Percentiles rank a stretch among this genome's conserved stretches.
phyloP scores from a whole-genome alignment of 371 early-diverging fungal species.

The Mortierella sp. region DNA sequence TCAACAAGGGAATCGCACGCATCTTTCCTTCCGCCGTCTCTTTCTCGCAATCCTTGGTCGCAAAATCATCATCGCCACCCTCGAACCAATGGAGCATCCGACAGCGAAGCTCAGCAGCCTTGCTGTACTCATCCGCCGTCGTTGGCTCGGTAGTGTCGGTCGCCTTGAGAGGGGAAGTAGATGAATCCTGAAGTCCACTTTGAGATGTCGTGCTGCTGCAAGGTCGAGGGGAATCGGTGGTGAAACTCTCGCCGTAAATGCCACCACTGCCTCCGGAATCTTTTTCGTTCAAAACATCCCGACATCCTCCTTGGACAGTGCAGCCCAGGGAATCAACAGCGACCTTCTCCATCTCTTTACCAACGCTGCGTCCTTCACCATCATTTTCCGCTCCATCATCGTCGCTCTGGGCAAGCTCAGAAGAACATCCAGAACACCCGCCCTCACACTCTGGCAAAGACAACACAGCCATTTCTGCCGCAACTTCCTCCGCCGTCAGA shows the following conservation, averaged over 20 bases:
- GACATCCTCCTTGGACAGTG: neutral
- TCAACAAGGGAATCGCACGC: conserved; percentile 28
- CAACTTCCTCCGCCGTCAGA: neutral
- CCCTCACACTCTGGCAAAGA: neutral
- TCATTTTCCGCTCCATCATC: neutral
- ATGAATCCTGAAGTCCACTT: neutral
- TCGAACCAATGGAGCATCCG: neutral
- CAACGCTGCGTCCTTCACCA: neutral
- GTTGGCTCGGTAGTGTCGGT: neutral
- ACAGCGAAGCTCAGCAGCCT: neutral
- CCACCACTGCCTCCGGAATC: neutral
- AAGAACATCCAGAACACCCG: neutral
- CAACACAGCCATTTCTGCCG: neutral
- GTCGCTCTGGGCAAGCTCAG: neutral
- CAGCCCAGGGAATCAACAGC: neutral
- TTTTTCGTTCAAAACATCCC: neutral
- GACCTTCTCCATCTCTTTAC: neutral
- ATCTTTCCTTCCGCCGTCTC: neutral
- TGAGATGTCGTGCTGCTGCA: neutral
- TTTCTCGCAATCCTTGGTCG: neutral
- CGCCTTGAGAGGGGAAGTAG: neutral
- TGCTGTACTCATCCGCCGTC: neutral
- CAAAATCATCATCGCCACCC: neutral
- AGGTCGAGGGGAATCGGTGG: neutral
- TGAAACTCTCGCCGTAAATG: neutral